Percentiles rank a stretch among this genome's conserved stretches.
These are phyloP conservation scores for Plantago coronopus DNA, from an alignment of 305 asterid genomes.

Conservation along the genomic window DNA sequence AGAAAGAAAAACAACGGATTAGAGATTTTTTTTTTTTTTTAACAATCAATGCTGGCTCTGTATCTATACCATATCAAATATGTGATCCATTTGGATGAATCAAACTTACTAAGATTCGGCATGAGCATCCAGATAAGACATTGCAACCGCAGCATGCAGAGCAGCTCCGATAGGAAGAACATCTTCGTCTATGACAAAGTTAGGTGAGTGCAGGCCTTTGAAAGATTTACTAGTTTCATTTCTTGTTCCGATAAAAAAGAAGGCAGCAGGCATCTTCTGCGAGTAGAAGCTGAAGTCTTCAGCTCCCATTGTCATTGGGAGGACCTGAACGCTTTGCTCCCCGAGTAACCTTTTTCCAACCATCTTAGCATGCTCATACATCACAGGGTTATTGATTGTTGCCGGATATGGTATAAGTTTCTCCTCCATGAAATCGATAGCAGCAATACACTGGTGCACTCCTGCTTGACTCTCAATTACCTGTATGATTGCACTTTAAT, in stretches of 20 bases:
- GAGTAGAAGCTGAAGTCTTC: conserved; percentile 85
- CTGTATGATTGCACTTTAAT: conserved; percentile 26
- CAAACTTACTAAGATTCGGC: conserved; percentile 18
- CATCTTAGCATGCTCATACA: conserved; percentile 56
- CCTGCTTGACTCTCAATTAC: conserved; percentile 63
- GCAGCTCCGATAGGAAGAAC: conserved; percentile 78
- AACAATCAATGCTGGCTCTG: no score
- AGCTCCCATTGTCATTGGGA: conserved; percentile 45
- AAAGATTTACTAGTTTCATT: conserved; percentile 37
- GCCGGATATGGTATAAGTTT: conserved; percentile 51
- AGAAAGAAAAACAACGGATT: no score
- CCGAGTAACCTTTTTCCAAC: conserved; percentile 63
- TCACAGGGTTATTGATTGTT: conserved; percentile 47
- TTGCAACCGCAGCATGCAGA: conserved; percentile 73
- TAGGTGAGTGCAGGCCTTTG: conserved; percentile 48
- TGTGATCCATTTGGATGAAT: no score
- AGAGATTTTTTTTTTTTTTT: no score
- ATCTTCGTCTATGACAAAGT: conserved; percentile 54
- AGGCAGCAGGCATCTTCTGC: conserved; percentile 55
- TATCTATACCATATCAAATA: no score
- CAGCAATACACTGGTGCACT: conserved; percentile 55
- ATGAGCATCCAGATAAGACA: conserved; percentile 48
- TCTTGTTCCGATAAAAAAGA: conserved; percentile 46
- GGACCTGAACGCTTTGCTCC: conserved; percentile 32
- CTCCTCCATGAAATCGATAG: conserved; percentile 53